Evolutionary conservation across 2,329 filamentous ascomycete species (phyloP).

Genomic region (Tricladium varicosporioides): DNA sequence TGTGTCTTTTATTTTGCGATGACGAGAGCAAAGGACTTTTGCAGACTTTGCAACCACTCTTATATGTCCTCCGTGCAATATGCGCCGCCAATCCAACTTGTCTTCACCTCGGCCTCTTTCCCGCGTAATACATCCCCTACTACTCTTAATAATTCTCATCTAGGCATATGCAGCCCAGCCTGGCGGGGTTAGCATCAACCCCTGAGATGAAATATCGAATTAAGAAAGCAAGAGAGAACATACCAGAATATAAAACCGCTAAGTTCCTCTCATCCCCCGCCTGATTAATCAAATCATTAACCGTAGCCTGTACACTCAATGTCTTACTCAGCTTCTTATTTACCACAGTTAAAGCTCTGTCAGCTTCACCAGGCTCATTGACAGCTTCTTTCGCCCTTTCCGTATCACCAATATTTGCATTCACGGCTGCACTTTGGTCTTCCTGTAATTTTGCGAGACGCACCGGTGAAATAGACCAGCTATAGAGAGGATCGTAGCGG

Average conservation of each 20-base stretch:
- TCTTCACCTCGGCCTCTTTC: neutral
- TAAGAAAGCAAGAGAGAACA: slow-evolving; percentile 2
- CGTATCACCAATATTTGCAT: slow-evolving; percentile 29
- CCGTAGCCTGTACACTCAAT: slow-evolving; percentile 88
- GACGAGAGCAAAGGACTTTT: neutral
- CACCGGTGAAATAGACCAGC: slow-evolving; percentile 82
- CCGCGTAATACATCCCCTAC: too few relatives aligned
- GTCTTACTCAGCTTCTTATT: slow-evolving; percentile 95
- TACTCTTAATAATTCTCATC: too few relatives aligned
- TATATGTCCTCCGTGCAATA: neutral
- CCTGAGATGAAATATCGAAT: neutral
- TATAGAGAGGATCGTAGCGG: slow-evolving; percentile 96
- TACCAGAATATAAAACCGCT: slow-evolving; percentile 77
- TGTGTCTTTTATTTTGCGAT: neutral
- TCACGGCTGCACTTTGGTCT: slow-evolving; percentile 46
- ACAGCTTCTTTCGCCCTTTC: slow-evolving; percentile 40
- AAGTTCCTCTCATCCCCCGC: slow-evolving; percentile 91
- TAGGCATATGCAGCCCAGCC: slow-evolving; percentile 51
- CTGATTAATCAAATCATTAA: slow-evolving; percentile 95
- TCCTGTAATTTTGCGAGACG: slow-evolving; percentile 64
- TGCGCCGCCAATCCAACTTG: neutral
- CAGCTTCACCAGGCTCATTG: slow-evolving; percentile 74
- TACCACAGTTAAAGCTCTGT: slow-evolving; percentile 87
- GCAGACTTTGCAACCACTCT: neutral
- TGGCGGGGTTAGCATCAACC: slow-evolving; percentile 22